phyloP scores from a whole-genome alignment of 345 rosid genomes.

The Turnera subulata region DNA sequence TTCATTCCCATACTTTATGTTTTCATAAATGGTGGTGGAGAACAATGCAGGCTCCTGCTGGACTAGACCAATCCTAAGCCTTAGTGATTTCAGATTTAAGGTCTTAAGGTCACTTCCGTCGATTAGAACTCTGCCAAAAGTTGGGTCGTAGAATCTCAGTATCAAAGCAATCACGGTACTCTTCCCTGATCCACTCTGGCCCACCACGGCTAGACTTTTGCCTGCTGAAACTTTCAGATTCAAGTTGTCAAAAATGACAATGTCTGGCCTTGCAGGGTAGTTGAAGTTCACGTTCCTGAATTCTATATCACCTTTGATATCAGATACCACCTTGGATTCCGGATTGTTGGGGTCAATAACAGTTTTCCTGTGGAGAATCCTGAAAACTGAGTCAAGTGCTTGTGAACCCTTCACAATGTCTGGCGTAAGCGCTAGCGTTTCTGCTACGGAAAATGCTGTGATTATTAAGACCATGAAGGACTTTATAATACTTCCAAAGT shows the following conservation, averaged over 20 bases:
- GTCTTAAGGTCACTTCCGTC: slow-evolving; percentile 58
- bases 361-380: slow-evolving; percentile 52
- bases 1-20: slow-evolving; percentile 69
- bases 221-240: slow-evolving; percentile 48
- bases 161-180: slow-evolving; percentile 67
- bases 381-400: slow-evolving; percentile 66
- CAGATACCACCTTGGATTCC: slow-evolving; percentile 31
- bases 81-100: slow-evolving; percentile 58
- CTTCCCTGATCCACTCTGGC: slow-evolving; percentile 85
- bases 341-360: slow-evolving; percentile 43
- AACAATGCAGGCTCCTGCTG: slow-evolving; percentile 85
- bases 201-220: slow-evolving; percentile 69
- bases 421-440: slow-evolving; percentile 81
- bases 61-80: slow-evolving; percentile 58
- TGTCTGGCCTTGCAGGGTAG: slow-evolving; percentile 68
- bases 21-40: slow-evolving; percentile 64
- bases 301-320: slow-evolving; percentile 54
- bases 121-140: slow-evolving; percentile 43
- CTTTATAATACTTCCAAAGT: slow-evolving; percentile 53
- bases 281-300: slow-evolving; percentile 54
- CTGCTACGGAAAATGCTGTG: slow-evolving; percentile 61
- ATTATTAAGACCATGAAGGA: slow-evolving; percentile 67
- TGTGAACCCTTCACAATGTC: slow-evolving; percentile 88
- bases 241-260: slow-evolving; percentile 45
- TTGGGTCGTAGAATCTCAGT: slow-evolving; percentile 70